Evolutionary conservation across 352 stramenopile genomes (phyloP), one percentile per base, ranked within the genome.

Genomic region (Peronospora belbahrii): DNA sequence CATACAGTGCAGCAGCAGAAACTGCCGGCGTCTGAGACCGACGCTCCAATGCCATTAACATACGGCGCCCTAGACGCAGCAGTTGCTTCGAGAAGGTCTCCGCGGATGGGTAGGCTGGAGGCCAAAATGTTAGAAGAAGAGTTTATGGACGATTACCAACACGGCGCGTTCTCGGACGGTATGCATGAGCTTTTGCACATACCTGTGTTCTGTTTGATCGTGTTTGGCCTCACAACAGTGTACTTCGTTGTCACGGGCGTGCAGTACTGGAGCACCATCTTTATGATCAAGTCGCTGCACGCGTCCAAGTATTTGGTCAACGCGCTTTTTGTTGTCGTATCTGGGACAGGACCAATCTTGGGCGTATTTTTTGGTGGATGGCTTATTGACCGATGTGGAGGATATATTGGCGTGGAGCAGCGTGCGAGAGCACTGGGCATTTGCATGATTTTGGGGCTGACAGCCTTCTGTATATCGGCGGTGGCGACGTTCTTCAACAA

Each of bases 181-280:
- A 45, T 86, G 22, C 64, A 72, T 39, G 70, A 78, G 38, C 59
- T 91, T 17, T 47, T 82, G 19, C 65, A 76, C 32, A 81, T 87
- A 15, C 79, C 79, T 3, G 74, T 87, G 30, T 92, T 88, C 50
- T 77, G 72, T 17, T 51, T 89, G 31, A 87, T 89, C 50, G 72
- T 92, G 4, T 71, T 76, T 13, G 80, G 77, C 0, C 62, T 92
- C 36, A 85, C 75, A 33, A 81, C 77, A 10, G 75, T 92, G 14
- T 92, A 89, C 67, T 92, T 92, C 42, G 80, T 92, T 30, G 80
- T 92, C 45, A 89, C 80, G 27, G 77, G 77, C 30, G 78, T 92
- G 40, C 80, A 92, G 54, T 92, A 88, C 62, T 92, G 80, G 80
- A 87, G 71, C 52, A 92, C 80, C 2, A 88, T 89, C 56, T 92